Evolutionary conservation across 345 rosid species (phyloP), one percentile per base, ranked within the genome.

Genomic region (Eucalyptus curtisii): DNA sequence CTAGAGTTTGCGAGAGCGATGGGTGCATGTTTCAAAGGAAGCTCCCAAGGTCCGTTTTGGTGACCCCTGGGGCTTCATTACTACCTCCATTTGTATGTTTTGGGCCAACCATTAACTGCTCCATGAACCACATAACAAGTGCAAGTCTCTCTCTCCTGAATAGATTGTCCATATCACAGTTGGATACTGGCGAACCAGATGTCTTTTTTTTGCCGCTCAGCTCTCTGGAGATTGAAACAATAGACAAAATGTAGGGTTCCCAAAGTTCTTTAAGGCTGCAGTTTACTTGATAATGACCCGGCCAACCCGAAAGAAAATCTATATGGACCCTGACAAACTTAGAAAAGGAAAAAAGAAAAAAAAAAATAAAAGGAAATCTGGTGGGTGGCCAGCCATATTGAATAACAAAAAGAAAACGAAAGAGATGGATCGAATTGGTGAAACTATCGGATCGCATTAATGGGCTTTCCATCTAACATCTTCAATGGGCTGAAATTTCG

Each of bases 81-180:
- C 24, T 53, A 53, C 59, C 59, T 20, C 59, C 25, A 53, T 53
- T 53, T 53, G 57, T 53, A 53, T 53, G 22, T 53, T 52, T 52
- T 52, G 24, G 57, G 57, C 57, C 57, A 52, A 52, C 55, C 24
- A 52, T 52, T 19, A 1, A 0, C 57, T 19, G 4, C 5, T 53
- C 59, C 59, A 19, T 53, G 59, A 53, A 53, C 57, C 55, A 1
- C 2, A 20, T 0, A 20, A 53, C 59, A 20, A 53, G 2, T 19
- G 59, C 59, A 53, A 0, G 3, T 53, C 25, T 53, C 59, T 53
- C 11, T 22, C 10, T 52, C 10, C 24, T 53, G 59, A 50, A 0
- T 0, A 50, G 3, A 50, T 16, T 0, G 53, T 50, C 53, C 53
- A 50, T 0, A 1, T 20, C 0, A 6, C 1, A 50, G 20, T 0